Conservation (phyloP, 495 filamentous ascomycete species). For the Penicillium simplicissimum region DNA sequence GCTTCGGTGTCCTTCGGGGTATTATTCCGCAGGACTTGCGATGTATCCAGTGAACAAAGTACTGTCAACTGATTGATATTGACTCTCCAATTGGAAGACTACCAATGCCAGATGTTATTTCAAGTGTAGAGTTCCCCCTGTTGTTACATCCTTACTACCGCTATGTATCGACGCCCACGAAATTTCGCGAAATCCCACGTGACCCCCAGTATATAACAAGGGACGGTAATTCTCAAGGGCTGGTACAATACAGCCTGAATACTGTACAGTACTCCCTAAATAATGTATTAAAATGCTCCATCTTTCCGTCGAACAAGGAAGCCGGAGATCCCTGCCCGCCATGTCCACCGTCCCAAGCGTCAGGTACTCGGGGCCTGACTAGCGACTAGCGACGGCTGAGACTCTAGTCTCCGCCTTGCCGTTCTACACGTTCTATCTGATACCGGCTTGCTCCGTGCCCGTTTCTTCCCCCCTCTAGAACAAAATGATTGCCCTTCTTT, state of each 20-base stretch:
- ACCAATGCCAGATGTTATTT: not conserved
- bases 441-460: conserved; percentile 18
- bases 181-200: too few species aligned
- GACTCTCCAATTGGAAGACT: not conserved
- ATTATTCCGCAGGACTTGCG: conserved; percentile 5
- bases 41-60: conserved; percentile 7
- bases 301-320: conserved; percentile 10
- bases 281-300: not conserved
- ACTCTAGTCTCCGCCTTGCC: conserved; percentile 14
- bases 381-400: conserved; percentile 10
- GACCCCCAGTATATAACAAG: not conserved
- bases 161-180: too few species aligned
- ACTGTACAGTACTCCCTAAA: not conserved
- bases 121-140: not conserved
- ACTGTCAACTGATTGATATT: not conserved
- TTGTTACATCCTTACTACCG: too few species aligned
- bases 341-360: conserved; percentile 13
- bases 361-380: conserved; percentile 17
- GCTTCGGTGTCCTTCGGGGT: not conserved
- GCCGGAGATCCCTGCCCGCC: conserved; percentile 26
- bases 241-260: not conserved
- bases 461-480: not conserved
- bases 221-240: not conserved
- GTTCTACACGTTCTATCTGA: conserved; percentile 16
- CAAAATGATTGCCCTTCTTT: too few species aligned